Evolutionary conservation across 306 rosid genomes (phyloP), one percentile per base, ranked within the genome.

Genomic region (Castanea sativa): DNA sequence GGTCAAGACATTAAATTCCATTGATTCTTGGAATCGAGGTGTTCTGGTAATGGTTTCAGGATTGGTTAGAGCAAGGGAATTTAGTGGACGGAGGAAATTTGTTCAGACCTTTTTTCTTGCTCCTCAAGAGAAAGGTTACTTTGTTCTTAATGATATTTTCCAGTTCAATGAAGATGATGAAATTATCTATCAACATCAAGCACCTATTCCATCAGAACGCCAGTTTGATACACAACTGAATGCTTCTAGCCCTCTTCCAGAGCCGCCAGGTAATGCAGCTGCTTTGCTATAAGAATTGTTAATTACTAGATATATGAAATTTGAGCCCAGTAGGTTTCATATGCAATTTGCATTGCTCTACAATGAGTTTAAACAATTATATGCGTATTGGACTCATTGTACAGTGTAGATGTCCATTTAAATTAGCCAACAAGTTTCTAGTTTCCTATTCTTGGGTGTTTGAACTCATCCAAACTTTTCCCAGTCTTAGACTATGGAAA

Each of bases 31-130:
- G 96, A 81, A 83, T 86, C 92, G 96, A 64, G 94, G 99, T 58
- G 87, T 95, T 63, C 89, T 95, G 61, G 99, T 95, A 45, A 83
- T 93, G 93, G 97, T 93, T 83, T 88, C 97, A 5, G 99, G 99
- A 27, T 78, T 82, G 83, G 92, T 93, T 60, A 93, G 90, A 88
- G 76, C 88, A 7, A 91, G 91, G 80, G 99, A 91, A 56, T 71
- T 84, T n/a, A 77, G 6, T 79, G 85, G 85, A 49, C 89, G 78
- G 79, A 93, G 94, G 80, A 95, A 83, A 81, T 95, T 93, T 87
- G 87, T 90, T 20, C 98, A 95, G 83, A 88, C 96, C 12, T 91
- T 95, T 83, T 86, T 95, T 79, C 96, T 95, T 68, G 98, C 96
- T 57, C 99, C 99, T 45, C 98, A 93, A 83, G 98, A 93, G 71